phyloP scores from a whole-genome alignment of 371 early-diverging fungal species.

The Sporodiniella umbellata region DNA sequence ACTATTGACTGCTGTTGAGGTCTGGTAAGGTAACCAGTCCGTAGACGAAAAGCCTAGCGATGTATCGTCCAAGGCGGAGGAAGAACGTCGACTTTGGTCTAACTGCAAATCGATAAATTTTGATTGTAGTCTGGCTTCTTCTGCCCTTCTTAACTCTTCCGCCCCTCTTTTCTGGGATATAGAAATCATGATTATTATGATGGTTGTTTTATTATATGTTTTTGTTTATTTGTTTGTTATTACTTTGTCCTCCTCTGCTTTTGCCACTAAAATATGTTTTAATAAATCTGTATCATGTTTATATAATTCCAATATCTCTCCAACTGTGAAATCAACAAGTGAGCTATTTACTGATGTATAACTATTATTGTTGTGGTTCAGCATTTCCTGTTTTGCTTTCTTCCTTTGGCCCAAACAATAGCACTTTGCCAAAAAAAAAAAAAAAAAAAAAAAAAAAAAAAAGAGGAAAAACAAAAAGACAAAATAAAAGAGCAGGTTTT shows the following conservation, averaged over 20 bases:
- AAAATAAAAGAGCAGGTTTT: no score
- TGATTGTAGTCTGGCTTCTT: slow-evolving; percentile 38
- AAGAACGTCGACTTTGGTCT: slow-evolving; percentile 25
- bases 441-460: slow-evolving; percentile 6
- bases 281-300: slow-evolving; percentile 48
- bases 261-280: slow-evolving; percentile 47
- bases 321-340: slow-evolving; percentile 37
- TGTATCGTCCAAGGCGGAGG: slow-evolving; percentile 27
- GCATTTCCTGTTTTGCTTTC: no score
- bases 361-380: slow-evolving; percentile 2
- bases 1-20: slow-evolving; percentile 2
- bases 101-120: slow-evolving; percentile 43
- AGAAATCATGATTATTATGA: neutral
- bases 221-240: slow-evolving; percentile 5
- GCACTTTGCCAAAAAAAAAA: neutral
- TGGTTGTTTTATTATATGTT: neutral
- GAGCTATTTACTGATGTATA: neutral
- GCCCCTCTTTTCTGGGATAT: slow-evolving; percentile 37
- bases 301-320: slow-evolving; percentile 47
- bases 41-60: slow-evolving; percentile 14
- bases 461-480: no score
- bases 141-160: slow-evolving; percentile 42
- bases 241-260: slow-evolving; percentile 56
- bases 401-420: no score
- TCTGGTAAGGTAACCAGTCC: slow-evolving; percentile 19